Evolutionary conservation across 179 eudicot genomes (phyloP), one percentile per base, ranked within the genome.

Genomic region (Beta macrorhiza): DNA sequence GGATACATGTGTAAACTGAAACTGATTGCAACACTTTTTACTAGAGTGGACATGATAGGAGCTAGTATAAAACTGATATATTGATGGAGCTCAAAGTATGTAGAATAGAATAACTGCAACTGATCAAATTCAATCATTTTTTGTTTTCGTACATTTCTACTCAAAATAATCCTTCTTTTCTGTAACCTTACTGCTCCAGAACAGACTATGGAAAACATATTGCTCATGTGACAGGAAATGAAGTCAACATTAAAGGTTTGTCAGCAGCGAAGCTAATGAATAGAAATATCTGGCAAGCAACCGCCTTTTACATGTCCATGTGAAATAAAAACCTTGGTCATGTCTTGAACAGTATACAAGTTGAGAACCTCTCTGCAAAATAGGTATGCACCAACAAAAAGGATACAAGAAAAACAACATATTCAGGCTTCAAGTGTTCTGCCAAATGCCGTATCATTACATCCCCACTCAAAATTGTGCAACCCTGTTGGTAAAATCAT

Each of bases 401-500:
- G 97, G 97, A 94, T 96, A 96, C 99, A 75, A 96, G 98, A 85
- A 96, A 94, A 67, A 96, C 99, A 58, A 96, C 98, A 65, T 86
- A 96, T 78, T 92, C 89, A 12, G 98, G 99, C 84, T 86, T 90
- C 80, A 96, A 65, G 47, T 82, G 56, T 53, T 87, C 96, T 67
- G 99, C 98, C 72, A 94, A 89, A 87, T 92, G 92, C 80, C 98
- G 86, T 74, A 96, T 94, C 82, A 96, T 96, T 29, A 94, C 96
- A 86, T 96, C 98, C 80, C 99, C 99, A 56, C 99, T 96, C 89
- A 96, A 86, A 81, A 96, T 94, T 53, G 97, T 96, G 89, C 99
- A 94, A 51, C 89, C 99, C 99, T 95, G 91, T 73, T 58, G 51
- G 70, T 82, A 83, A 80, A 59, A 16, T 56, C 4, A 57, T 37